Evolutionary conservation across 257 asterid genomes (phyloP).

Genomic region (Fraxinus anomala): DNA sequence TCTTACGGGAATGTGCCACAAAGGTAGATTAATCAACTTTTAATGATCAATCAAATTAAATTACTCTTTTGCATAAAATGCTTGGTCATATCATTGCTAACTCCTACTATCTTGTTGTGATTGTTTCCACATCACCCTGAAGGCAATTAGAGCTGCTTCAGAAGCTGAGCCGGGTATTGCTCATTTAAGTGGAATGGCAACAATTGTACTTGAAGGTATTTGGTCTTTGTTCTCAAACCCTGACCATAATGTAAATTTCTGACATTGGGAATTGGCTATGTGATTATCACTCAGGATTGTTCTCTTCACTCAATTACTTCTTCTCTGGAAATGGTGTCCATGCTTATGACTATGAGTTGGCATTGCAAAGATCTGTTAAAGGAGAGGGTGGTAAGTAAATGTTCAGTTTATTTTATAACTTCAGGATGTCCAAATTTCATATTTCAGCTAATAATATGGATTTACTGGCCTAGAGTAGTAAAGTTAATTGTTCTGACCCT

Average conservation of each 20-base stretch:
- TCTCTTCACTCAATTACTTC: conserved; percentile 80
- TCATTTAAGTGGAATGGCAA: conserved; percentile 77
- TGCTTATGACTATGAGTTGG: conserved; percentile 68
- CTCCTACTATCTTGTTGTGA: conserved; percentile 23
- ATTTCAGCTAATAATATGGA: not conserved
- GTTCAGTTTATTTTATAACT: conserved; percentile 13
- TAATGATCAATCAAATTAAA: conserved; percentile 2
- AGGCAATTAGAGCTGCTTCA: conserved; percentile 84
- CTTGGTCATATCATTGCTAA: conserved; percentile 23
- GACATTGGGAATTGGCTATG: conserved; percentile 29
- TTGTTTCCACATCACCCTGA: conserved; percentile 26
- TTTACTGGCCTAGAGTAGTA: conserved; percentile 14
- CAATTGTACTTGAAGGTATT: conserved; percentile 67
- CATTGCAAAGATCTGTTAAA: conserved; percentile 59
- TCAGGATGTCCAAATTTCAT: conserved; percentile 15
- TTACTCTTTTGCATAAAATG: conserved; percentile 13
- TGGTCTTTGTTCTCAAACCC: conserved; percentile 28
- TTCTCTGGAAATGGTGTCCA: conserved; percentile 74
- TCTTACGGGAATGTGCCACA: conserved; percentile 76
- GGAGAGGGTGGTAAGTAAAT: conserved; percentile 59
- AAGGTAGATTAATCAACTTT: conserved; percentile 51
- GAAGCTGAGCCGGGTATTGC: conserved; percentile 68
- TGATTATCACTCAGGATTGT: conserved; percentile 58
- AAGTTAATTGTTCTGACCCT: not conserved
- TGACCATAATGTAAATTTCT: conserved; percentile 21